Base-by-base conservation (phyloP, 495 filamentous ascomycete genomes). In the Xylaria sp. region DNA sequence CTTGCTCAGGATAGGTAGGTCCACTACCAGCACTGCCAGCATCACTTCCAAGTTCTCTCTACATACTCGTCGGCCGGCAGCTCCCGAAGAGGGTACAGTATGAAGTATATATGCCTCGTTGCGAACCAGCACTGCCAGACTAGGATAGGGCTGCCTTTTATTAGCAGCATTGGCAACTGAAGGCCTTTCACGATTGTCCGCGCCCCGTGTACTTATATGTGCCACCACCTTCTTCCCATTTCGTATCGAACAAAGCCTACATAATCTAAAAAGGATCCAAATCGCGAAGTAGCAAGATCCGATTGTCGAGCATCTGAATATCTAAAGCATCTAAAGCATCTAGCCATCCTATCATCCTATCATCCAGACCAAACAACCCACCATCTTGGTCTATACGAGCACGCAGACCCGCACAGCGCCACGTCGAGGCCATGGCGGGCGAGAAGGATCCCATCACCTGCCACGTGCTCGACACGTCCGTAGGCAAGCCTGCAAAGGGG, bases 401-500 rank as follows among this genome's bases (percentile, higher is more conserved):
- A 63, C n/a, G 31, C 40, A 31, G 33, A 26, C 14, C 9, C 8
- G 15, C 58, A 41, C 11, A 41, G 9, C 58, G 55, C 7, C 1
- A 58, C 29, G 6, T n/a, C 57, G 33, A 70, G 24, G 55, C 50
- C 26, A 79, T 79, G 77, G 75, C 77, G 33, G 68, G 35, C 76
- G 74, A 80, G 64, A 85, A 84, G 75, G 85, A 90, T 73, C 80
- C 81, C 74, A 88, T 89, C 65, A 88, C 87, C 80, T 88, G 85
- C 81, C 86, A 93, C 83, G 85, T 88, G 81, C 86, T 90, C 76
- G 85, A 90, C 81, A 90, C 89, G 9, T 78, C 83, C 44, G 78
- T 78, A 37, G 89, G 89, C 72, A 82, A 82, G 65, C 93, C 92
- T 61, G 93, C 93, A 44, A 88, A 89, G 44, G 91, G 91, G 70